Conservation (phyloP, 2,329 filamentous ascomycete species). For the Pyrenophora seminiperda region DNA sequence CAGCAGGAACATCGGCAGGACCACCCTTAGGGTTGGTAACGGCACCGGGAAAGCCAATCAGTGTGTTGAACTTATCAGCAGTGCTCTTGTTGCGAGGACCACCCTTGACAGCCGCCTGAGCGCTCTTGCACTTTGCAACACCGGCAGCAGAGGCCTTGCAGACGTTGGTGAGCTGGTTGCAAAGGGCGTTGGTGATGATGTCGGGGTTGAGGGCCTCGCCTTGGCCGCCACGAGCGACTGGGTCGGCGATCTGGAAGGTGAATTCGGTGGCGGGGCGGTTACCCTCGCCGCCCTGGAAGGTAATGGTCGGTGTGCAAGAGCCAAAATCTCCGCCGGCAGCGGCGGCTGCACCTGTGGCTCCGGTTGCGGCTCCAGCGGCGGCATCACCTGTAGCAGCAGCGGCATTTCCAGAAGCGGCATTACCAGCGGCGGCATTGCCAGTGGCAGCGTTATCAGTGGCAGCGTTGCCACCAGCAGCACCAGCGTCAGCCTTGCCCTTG, state of each 20-base stretch:
- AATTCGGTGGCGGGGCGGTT: constrained; percentile 62
- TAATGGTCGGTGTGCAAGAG: constrained; percentile 58
- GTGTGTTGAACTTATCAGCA: constrained; percentile 50
- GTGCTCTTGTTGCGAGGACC: constrained; percentile 49
- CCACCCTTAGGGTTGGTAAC: constrained; percentile 43
- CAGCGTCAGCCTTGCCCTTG: neutral
- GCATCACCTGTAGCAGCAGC: constrained; percentile 10
- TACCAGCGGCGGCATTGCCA: neutral
- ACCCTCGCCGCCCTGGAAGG: constrained; percentile 61
- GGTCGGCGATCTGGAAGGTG: constrained; percentile 71
- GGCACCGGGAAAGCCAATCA: constrained; percentile 46
- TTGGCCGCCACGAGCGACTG: constrained; percentile 64
- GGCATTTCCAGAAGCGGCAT: constrained; percentile 3
- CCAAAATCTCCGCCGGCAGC: constrained; percentile 44
- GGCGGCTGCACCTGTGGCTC: constrained; percentile 15
- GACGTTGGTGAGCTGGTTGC: constrained; percentile 70
- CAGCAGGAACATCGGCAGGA: constrained; percentile 29
- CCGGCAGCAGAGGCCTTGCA: constrained; percentile 67
- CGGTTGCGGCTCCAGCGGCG: constrained; percentile 15
- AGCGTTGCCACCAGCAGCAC: neutral
- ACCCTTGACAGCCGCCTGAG: constrained; percentile 59
- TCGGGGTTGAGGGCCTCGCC: constrained; percentile 71
- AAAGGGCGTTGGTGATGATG: constrained; percentile 75
- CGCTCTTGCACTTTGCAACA: constrained; percentile 58
- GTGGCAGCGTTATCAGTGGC: constrained; percentile 10